Evolutionary conservation across 1,284 basidiomycete genomes (phyloP), one percentile per base, ranked within the genome.

Genomic region (Salmacisia buchloeana): DNA sequence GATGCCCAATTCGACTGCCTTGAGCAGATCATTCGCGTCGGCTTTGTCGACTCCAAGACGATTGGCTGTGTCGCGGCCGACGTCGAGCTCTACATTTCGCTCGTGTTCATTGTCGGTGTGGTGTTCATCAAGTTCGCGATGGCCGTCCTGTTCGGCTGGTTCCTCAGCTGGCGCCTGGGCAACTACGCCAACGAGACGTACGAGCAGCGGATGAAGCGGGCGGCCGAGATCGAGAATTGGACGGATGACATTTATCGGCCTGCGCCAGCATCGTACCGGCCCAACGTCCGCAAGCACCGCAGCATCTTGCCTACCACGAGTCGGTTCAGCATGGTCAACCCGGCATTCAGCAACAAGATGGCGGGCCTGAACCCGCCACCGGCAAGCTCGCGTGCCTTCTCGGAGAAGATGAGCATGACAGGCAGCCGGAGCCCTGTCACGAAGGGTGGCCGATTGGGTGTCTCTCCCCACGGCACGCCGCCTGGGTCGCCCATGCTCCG

Each of bases 141-240:
- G 92, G 94, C 96, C 45, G 90, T 97, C 73, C 84, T 92, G 79
- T 99, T 98, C 81, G 86, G 90, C 43, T 99, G 94, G 94, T 98
- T 97, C 85, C 87, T 92, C 78, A 92, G 90, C 25, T 93, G 90
- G 89, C 87, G 87, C 75, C 84, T 99, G 45, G 94, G 94, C 60
- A 90, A 91, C 73, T 98, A 97, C 84, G 88, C 89, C 71, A 86
- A 87, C 60, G 96, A 98, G 83, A 91, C 92, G 36, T 93, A 94
- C 80, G 89, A 92, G 77, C 87, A 97, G 78, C 86, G 94, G n/a
- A 93, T 92, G 88, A 87, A 88, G 70, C 88, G 94, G 33, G 88
- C 89, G 13, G 86, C 85, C 43, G 91, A 93, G 80, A 96, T 98
- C 74, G 96, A 99, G 81, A 87, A 89, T 75, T 98, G 94, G 94